phyloP scores from a whole-genome alignment of 1,284 basidiomycete species.

The Heterobasidion irregulare region DNA sequence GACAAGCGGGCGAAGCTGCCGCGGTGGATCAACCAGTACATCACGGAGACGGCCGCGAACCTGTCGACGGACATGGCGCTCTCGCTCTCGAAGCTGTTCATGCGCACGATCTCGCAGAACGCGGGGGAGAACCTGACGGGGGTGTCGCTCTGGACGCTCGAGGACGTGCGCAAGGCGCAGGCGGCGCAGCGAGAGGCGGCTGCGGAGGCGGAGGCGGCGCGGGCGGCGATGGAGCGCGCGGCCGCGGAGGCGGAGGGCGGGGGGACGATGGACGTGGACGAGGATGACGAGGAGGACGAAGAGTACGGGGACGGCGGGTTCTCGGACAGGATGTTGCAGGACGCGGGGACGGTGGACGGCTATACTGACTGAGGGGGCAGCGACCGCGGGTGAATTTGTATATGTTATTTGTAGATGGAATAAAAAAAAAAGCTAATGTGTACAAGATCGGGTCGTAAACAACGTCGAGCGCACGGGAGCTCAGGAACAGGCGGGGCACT shows the following conservation, averaged over 20 bases:
- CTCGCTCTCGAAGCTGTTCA: slow-evolving; percentile 92
- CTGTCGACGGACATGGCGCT: slow-evolving; percentile 98
- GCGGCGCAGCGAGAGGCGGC: slow-evolving; percentile 62
- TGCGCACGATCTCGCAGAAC: slow-evolving; percentile 96
- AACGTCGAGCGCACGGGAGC: background rate
- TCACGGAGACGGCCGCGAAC: slow-evolving; percentile 95
- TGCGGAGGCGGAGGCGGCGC: slow-evolving; percentile 28
- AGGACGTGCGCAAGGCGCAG: slow-evolving; percentile 78
- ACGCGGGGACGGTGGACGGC: slow-evolving; percentile 35
- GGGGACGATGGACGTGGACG: slow-evolving; percentile 20
- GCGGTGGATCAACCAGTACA: slow-evolving; percentile 99
- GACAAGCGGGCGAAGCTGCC: slow-evolving; percentile 98
- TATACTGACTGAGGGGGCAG: too few relatives aligned
- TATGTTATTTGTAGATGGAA: too few relatives aligned
- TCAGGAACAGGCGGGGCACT: background rate
- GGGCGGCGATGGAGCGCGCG: slow-evolving; percentile 31
- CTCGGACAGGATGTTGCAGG: slow-evolving; percentile 55
- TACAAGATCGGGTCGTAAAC: too few relatives aligned
- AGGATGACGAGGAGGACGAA: slow-evolving; percentile 43
- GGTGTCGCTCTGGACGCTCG: slow-evolving; percentile 89
- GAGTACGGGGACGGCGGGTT: slow-evolving; percentile 69
- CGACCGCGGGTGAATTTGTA: too few relatives aligned
- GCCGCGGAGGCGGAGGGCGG: slow-evolving; percentile 17
- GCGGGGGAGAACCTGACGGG: slow-evolving; percentile 94
- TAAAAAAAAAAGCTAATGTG: too few relatives aligned